These are phyloP conservation scores for Pulveroboletus sp. DNA, from an alignment of 768 basidiomycete species.

Conservation along the genomic window DNA sequence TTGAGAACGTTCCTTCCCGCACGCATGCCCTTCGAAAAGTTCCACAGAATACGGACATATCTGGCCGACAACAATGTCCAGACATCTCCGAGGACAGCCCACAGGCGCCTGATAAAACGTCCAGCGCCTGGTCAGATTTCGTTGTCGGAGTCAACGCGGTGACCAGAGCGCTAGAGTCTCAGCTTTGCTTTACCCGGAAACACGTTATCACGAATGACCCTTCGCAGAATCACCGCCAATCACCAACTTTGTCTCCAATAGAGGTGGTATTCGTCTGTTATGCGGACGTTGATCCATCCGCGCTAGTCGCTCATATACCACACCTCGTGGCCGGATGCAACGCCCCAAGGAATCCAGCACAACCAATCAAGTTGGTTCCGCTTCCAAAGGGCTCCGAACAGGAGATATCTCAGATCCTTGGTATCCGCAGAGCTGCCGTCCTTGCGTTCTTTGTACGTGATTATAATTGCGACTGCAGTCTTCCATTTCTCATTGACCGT, in stretches of 20 bases:
- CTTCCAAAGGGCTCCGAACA: constrained; percentile 68
- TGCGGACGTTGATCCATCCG: constrained; percentile 70
- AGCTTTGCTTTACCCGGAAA: constrained; percentile 37
- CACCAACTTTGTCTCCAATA: constrained; percentile 14
- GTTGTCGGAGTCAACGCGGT: constrained; percentile 78
- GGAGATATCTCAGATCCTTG: constrained; percentile 57
- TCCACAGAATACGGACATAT: background rate
- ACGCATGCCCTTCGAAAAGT: constrained; percentile 22
- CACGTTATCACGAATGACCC: constrained; percentile 5
- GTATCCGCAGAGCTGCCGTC: constrained; percentile 63
- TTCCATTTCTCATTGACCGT: constrained; percentile 6
- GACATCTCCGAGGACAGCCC: constrained; percentile 22
- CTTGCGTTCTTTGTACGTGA: constrained; percentile 64
- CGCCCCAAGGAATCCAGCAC: constrained; percentile 33
- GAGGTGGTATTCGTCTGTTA: constrained; percentile 64
- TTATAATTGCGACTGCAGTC: background rate
- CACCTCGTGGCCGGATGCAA: constrained; percentile 78
- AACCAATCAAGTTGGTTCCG: constrained; percentile 54
- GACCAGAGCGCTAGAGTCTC: constrained; percentile 66
- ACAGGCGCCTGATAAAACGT: background rate
- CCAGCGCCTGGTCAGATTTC: constrained; percentile 36
- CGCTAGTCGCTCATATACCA: constrained; percentile 72
- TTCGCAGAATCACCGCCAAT: background rate
- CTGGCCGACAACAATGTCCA: constrained; percentile 16
- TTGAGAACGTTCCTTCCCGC: constrained; percentile 47